These are phyloP conservation scores for Bigelowiella natans DNA, from an alignment of 78 protist genomes.

Conservation along the genomic window DNA sequence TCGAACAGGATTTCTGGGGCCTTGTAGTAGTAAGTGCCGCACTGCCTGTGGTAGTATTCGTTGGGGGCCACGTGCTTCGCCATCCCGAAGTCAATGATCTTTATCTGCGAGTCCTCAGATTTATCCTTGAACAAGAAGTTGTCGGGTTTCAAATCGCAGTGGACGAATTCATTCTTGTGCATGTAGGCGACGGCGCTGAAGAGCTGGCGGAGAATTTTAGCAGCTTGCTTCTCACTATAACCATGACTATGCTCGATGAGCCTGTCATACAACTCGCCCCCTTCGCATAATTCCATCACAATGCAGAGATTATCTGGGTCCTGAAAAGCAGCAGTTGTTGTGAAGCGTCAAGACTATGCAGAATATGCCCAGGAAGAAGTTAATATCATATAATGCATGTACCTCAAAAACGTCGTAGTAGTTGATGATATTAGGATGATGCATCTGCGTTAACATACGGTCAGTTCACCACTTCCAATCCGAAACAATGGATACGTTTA, in stretches of 20 bases:
- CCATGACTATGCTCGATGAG: neutral
- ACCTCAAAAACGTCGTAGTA: neutral
- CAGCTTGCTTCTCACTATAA: neutral
- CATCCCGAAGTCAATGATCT: conserved; percentile 26
- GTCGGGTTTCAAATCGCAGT: conserved; percentile 19
- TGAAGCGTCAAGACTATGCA: too few species aligned
- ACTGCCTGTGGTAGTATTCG: neutral
- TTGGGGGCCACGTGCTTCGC: neutral
- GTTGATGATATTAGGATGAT: neutral
- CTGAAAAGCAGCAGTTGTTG: neutral
- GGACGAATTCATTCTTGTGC: conserved; percentile 1
- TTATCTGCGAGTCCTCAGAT: neutral
- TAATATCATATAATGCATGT: too few species aligned
- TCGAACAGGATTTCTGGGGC: conserved; percentile 13
- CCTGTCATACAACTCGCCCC: conserved; percentile 13
- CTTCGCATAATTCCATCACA: conserved; percentile 13
- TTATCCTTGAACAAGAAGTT: neutral
- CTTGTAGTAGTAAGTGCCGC: conserved; percentile 11
- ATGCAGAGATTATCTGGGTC: neutral
- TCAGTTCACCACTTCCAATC: too few species aligned
- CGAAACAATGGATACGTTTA: neutral
- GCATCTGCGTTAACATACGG: neutral
- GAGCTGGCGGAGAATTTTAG: neutral
- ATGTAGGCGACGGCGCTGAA: neutral
- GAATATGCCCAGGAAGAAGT: too few species aligned